Conservation (phyloP, 2,329 filamentous ascomycete species). For the Fusarium sterilihyphosum region DNA sequence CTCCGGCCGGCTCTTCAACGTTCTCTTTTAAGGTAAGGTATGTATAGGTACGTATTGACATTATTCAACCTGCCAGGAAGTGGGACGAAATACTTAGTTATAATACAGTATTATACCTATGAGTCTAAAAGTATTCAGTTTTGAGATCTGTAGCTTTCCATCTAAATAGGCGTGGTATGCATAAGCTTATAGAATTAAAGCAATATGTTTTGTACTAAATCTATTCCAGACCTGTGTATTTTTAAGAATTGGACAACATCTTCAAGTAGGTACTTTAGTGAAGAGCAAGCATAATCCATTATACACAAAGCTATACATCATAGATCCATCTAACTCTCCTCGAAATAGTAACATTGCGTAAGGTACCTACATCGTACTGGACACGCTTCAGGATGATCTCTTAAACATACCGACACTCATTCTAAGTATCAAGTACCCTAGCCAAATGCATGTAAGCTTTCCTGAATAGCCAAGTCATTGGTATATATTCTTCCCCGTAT, state of each 20-base stretch:
- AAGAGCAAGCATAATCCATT: neutral
- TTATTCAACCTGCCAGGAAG: neutral
- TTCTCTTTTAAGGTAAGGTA: neutral
- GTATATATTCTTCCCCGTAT: neutral
- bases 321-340: neutral
- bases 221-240: neutral
- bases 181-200: neutral
- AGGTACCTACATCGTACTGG: neutral
- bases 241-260: neutral
- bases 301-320: neutral
- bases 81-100: no score
- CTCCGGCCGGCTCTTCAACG: neutral
- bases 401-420: neutral
- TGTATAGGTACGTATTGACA: neutral
- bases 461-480: conserved; percentile 2
- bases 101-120: neutral
- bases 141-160: neutral
- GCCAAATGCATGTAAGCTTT: neutral
- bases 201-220: neutral
- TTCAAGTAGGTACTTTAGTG: neutral
- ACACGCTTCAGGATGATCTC: neutral
- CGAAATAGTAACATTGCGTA: neutral
- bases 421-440: neutral
- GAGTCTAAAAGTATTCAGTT: neutral
- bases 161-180: neutral